These are phyloP conservation scores for Xylaria sp. DNA, from an alignment of 2,329 filamentous ascomycete genomes.

Conservation along the genomic window DNA sequence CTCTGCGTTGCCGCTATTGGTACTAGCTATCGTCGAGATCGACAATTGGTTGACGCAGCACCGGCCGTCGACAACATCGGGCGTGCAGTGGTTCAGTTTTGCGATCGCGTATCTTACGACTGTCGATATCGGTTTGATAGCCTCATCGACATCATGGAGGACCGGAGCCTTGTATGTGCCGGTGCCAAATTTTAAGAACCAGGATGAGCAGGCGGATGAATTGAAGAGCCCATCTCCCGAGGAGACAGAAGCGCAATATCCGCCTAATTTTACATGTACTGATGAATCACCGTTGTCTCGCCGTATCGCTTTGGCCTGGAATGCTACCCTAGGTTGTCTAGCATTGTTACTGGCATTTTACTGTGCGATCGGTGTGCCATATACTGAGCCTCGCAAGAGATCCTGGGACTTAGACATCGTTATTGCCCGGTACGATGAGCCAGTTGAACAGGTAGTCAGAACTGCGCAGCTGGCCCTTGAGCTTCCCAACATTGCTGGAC, in stretches of 20 bases:
- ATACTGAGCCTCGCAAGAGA: constrained; percentile 8
- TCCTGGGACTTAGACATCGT: constrained; percentile 31
- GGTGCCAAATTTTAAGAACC: constrained; percentile 15
- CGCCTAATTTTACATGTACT: background rate
- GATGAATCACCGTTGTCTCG: constrained; percentile 9
- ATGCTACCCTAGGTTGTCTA: constrained; percentile 15
- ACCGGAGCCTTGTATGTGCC: constrained; percentile 13
- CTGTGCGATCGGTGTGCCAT: constrained; percentile 15
- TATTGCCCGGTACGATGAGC: constrained; percentile 32
- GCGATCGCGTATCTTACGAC: constrained; percentile 25
- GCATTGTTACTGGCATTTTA: constrained; percentile 19
- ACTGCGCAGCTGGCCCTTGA: constrained; percentile 26
- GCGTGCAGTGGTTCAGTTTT: constrained; percentile 26
- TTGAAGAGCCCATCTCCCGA: constrained; percentile 20
- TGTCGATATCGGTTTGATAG: constrained; percentile 14
- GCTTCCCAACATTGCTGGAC: constrained; percentile 23
- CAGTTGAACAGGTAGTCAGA: constrained; percentile 26
- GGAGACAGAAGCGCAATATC: constrained; percentile 23
- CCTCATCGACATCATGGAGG: background rate
- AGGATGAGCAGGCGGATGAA: constrained; percentile 9
- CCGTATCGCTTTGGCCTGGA: constrained; percentile 20
- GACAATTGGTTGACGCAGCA: constrained; percentile 26
- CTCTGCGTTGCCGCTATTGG: constrained; percentile 19
- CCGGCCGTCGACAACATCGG: constrained; percentile 26
- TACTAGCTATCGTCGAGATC: constrained; percentile 26